These are phyloP conservation scores for California macrophylla DNA, from an alignment of 441 rosid species.

Conservation along the genomic window DNA sequence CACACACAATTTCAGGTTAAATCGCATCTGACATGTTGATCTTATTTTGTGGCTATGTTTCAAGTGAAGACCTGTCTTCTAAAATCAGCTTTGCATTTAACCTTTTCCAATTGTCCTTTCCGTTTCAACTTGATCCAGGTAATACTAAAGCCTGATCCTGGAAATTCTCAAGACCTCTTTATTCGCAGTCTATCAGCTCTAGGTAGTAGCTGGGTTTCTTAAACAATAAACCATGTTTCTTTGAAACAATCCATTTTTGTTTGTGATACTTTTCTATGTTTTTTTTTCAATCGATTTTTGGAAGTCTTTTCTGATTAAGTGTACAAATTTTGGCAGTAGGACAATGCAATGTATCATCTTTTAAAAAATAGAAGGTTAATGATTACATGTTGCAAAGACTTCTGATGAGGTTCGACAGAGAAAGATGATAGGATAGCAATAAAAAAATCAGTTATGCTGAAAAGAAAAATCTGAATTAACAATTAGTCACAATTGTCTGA, in stretches of 20 bases:
- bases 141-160: conserved; percentile 92
- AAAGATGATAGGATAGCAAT: background rate
- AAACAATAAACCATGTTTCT: background rate
- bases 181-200: conserved; percentile 83
- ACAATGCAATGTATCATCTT: background rate
- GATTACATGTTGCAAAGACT: background rate
- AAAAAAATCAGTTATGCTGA: background rate
- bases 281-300: background rate
- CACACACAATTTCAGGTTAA: conserved; percentile 92
- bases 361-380: background rate
- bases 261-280: background rate
- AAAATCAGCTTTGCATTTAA: conserved; percentile 7
- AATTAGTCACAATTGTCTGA: background rate
- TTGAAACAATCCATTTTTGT: background rate
- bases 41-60: conserved; percentile 1
- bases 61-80: background rate
- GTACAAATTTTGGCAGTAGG: background rate
- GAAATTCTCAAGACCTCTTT: conserved; percentile 88
- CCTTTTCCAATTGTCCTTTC: background rate
- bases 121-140: conserved; percentile 41
- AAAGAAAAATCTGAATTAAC: background rate
- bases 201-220: conserved; percentile 35
- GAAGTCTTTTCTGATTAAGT: background rate
- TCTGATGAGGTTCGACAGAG: background rate
- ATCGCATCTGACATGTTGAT: conserved; percentile 9